Conservation (phyloP, 73 alveolate genomes). For the Paramecium pentaurelia region DNA sequence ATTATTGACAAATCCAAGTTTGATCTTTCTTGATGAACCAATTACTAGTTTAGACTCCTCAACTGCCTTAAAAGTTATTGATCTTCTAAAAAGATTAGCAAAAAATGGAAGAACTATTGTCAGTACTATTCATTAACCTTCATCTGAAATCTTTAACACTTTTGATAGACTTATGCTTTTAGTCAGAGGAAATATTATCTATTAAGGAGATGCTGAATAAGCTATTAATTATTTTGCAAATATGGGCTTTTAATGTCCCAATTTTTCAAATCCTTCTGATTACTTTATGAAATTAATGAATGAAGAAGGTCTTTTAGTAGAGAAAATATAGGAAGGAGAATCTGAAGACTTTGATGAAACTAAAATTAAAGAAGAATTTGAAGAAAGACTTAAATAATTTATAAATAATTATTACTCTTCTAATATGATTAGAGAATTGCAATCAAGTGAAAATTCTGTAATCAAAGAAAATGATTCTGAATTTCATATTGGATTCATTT, state of each 20-base stretch:
- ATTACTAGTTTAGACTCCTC: conserved; percentile 86
- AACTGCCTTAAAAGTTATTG: conserved; percentile 76
- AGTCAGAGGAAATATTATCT: conserved; percentile 77
- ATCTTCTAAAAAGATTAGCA: conserved; percentile 65
- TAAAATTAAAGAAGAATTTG: conserved; percentile 31
- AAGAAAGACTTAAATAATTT: conserved; percentile 34
- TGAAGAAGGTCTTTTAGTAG: conserved; percentile 57
- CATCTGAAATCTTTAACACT: conserved; percentile 74
- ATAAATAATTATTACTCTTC: conserved; percentile 15
- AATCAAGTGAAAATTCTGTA: background rate
- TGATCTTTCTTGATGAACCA: conserved; percentile 88
- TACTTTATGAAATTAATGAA: conserved; percentile 62
- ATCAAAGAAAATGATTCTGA: conserved; percentile 44
- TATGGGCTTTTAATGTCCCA: conserved; percentile 75
- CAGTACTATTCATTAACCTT: conserved; percentile 83
- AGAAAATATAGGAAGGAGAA: conserved; percentile 49
- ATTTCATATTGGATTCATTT: conserved; percentile 47
- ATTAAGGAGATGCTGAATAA: conserved; percentile 71
- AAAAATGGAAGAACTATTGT: conserved; percentile 74
- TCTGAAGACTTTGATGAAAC: conserved; percentile 48
- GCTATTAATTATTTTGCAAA: conserved; percentile 67
- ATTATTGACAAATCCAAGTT: conserved; percentile 80
- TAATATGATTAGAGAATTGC: background rate
- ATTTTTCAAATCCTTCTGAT: conserved; percentile 80
- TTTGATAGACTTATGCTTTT: conserved; percentile 76